Percentiles rank a stretch among this genome's conserved stretches.
Conservation (phyloP, 768 basidiomycete species). For the Boletus fagicola region DNA sequence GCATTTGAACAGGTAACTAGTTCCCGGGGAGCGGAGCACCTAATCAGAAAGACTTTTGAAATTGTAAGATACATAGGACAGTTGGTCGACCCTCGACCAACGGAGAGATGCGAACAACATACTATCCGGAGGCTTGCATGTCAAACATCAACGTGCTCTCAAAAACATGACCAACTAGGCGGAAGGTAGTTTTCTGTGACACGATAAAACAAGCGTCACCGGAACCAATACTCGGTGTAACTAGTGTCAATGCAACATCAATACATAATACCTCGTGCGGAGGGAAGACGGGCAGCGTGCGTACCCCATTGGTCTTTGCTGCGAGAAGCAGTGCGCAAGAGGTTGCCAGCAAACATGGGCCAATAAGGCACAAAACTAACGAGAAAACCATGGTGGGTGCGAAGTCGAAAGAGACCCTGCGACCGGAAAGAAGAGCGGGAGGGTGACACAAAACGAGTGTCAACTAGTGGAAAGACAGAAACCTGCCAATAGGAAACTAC, state of each 20-base stretch:
- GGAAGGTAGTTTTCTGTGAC: background rate
- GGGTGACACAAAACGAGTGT: too few relatives aligned
- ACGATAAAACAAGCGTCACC: background rate
- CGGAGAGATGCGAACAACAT: background rate
- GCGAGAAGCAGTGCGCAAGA: background rate
- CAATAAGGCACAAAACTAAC: too few relatives aligned
- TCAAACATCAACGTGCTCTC: background rate
- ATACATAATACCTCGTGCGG: background rate
- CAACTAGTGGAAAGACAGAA: too few relatives aligned
- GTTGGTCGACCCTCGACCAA: background rate
- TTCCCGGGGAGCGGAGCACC: too few relatives aligned
- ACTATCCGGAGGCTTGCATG: too few relatives aligned
- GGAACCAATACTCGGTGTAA: background rate
- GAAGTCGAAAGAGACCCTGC: too few relatives aligned
- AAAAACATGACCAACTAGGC: background rate
- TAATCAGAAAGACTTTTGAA: too few relatives aligned
- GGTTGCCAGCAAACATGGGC: background rate
- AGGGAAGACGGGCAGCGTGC: background rate
- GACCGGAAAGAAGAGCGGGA: too few relatives aligned
- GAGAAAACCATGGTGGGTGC: too few relatives aligned
- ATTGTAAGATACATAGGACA: too few relatives aligned
- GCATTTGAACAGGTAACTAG: too few relatives aligned
- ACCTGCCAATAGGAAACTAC: too few relatives aligned
- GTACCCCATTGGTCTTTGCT: background rate
- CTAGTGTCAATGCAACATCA: background rate